Evolutionary conservation across 192 early-diverging fungal genomes (phyloP).

Genomic region (Podila epicladia): DNA sequence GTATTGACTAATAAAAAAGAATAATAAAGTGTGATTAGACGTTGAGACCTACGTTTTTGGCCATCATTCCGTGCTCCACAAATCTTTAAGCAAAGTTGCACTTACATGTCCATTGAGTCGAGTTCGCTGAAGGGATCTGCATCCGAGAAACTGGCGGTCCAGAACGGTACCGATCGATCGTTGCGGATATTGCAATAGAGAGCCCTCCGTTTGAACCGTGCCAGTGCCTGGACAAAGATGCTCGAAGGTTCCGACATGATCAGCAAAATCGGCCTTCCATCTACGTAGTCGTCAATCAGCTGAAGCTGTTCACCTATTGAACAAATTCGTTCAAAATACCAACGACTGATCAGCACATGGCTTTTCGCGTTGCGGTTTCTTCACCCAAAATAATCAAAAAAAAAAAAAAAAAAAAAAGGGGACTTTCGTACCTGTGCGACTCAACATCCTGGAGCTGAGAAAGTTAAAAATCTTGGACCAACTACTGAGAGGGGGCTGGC

Average conservation of each 20-base stretch:
- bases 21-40: not conserved
- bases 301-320: constrained; percentile 56
- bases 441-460: constrained; percentile 49
- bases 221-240: constrained; percentile 52
- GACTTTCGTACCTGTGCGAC: constrained; percentile 53
- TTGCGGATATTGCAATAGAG: constrained; percentile 61
- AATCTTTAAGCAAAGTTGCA: constrained; percentile 1
- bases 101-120: constrained; percentile 58
- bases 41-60: too few species aligned
- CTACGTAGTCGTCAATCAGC: constrained; percentile 44
- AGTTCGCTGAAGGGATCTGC: constrained; percentile 56
- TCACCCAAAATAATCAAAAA: too few species aligned
- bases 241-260: constrained; percentile 54
- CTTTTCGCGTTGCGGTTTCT: not conserved
- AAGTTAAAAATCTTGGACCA: constrained; percentile 52
- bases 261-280: constrained; percentile 48
- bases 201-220: constrained; percentile 51
- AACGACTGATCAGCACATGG: not conserved
- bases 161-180: constrained; percentile 68
- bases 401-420: too few species aligned
- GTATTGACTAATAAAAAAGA: constrained; percentile 27
- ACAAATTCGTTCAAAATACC: not conserved
- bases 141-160: constrained; percentile 64
- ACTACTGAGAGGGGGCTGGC: constrained; percentile 20
- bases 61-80: not conserved